Base-by-base conservation (phyloP, 208 protist genomes). In the Crithidia brevicula region DNA sequence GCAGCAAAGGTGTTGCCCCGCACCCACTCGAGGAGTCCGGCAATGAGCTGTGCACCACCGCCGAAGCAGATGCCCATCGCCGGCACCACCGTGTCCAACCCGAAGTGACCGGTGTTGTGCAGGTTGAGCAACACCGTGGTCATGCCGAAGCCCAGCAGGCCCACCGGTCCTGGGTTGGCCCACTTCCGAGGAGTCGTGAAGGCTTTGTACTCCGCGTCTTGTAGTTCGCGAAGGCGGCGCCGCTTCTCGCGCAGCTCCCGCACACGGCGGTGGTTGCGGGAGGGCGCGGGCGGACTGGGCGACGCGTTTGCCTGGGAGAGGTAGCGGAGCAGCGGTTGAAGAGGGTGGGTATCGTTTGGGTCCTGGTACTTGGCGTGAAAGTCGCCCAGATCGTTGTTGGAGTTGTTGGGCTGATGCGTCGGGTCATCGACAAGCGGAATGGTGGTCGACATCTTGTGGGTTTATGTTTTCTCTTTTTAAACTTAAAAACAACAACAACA, bases 91-190 rank as follows among this genome's bases (percentile, higher is more conserved):
- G 72, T 71, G 49, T 69, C 50, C 23, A 84, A 49, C 30, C 53
- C 38, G 42, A 70, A 83, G 31, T 70, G 34, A 18, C 73, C 79
- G 36, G 79, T 70, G 57, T 81, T 79, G 69, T 69, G 42, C 18
- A 89, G 45, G 53, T 70, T 81, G 11, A 83, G 53, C 28, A 89
- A 68, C n/a, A 89, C 42, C 8, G 74, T 85, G 9, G 79, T 81
- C 61, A 89, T 76, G 43, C 79, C 79, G 45, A 85, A 89, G 20
- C 72, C 79, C 15, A 81, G 54, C 18, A 89, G 71, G 47, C 77
- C 80, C 15, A 83, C 22, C 22, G 73, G 54, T n/a, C 43, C 69
- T 16, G 77, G 47, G 66, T 84, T 81, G 5, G 66, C 69, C 38
- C 22, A 34, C 25, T 73, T 76, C 11, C 47, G 34, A 2, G 42